These are phyloP conservation scores for Blastocystis hominis DNA, from an alignment of 352 stramenopile genomes.

Conservation along the genomic window DNA sequence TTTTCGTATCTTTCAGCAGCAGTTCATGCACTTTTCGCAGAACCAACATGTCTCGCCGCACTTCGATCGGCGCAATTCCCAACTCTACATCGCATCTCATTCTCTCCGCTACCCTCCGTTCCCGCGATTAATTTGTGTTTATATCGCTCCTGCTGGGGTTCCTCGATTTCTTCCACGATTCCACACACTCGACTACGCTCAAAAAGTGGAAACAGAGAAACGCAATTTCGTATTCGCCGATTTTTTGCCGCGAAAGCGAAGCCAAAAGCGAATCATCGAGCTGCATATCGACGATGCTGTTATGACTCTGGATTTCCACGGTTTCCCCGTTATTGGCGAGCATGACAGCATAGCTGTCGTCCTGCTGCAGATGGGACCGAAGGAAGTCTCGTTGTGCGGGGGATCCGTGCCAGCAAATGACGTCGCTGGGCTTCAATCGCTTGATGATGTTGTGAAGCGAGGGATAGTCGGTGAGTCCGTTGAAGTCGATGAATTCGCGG, in stretches of 20 bases:
- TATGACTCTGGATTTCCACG: slow-evolving; percentile 2
- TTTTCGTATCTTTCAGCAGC: not conserved
- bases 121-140: not conserved
- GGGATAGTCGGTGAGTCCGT: slow-evolving; percentile 17
- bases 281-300: not conserved
- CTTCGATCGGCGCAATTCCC: not conserved
- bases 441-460: not conserved
- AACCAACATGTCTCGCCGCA: not conserved
- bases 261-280: slow-evolving; percentile 1
- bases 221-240: slow-evolving; percentile 21
- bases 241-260: not conserved
- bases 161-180: not conserved
- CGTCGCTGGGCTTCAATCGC: not conserved
- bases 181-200: not conserved
- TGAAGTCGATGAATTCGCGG: slow-evolving; percentile 23
- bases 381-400: slow-evolving; percentile 7
- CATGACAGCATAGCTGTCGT: not conserved
- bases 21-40: not conserved
- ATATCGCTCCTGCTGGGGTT: not conserved
- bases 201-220: not conserved
- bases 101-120: not conserved
- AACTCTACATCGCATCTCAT: not conserved
- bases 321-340: not conserved
- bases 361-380: not conserved
- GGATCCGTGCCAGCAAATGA: slow-evolving; percentile 30